Evolutionary conservation across 2,329 filamentous ascomycete species (phyloP).

Genomic region (Lasiodiplodia citricola): DNA sequence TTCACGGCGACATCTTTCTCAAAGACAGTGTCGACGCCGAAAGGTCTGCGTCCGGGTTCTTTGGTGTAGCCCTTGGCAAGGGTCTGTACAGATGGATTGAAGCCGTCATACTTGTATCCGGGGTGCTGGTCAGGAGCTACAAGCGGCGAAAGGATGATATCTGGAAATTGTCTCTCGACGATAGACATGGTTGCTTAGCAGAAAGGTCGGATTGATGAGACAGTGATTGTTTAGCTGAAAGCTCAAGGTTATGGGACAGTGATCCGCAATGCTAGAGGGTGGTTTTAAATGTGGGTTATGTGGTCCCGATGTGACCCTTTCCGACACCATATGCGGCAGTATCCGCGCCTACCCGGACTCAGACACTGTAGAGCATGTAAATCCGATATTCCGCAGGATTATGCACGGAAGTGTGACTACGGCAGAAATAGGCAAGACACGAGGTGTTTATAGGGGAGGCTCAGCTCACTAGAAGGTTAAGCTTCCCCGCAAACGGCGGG

Average conservation of each 20-base stretch:
- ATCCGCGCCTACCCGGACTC: background rate
- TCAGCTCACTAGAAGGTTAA: background rate
- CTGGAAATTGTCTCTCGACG: conserved; percentile 5
- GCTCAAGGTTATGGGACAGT: background rate
- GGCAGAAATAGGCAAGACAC: background rate
- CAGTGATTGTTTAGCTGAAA: background rate
- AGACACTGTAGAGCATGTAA: background rate
- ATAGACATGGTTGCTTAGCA: background rate
- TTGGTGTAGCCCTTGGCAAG: conserved; percentile 7
- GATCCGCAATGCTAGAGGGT: background rate
- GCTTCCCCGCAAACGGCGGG: background rate
- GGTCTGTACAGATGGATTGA: conserved; percentile 11
- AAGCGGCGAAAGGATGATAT: conserved; percentile 7
- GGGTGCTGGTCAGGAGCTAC: conserved; percentile 3
- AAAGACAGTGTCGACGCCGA: conserved; percentile 47
- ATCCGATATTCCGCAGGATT: background rate
- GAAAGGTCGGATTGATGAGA: too few relatives aligned
- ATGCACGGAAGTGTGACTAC: background rate
- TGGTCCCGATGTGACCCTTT: background rate
- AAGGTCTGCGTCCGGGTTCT: conserved; percentile 31
- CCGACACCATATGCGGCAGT: background rate
- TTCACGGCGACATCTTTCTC: conserved; percentile 53
- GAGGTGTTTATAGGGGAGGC: background rate
- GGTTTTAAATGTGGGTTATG: background rate
- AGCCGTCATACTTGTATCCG: conserved; percentile 10